Base-by-base conservation (phyloP, 768 basidiomycete species). In the Amanita rubescens region DNA sequence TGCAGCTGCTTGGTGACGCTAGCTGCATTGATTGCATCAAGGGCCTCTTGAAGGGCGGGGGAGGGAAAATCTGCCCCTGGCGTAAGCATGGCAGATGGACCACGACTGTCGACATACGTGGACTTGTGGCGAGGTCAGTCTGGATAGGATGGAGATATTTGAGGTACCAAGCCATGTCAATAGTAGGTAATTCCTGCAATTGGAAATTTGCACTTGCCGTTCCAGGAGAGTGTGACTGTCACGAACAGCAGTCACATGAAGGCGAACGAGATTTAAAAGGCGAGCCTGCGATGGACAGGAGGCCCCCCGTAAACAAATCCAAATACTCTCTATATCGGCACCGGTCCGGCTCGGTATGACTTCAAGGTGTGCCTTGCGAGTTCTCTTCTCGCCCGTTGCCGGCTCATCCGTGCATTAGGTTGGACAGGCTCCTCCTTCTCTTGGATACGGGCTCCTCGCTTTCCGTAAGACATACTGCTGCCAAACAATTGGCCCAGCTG, bases 351-450 rank as follows among this genome's bases (percentile, higher is more conserved):
- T 70, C 75, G 78, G 75, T 62, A 89, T 89, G 87, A 85, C 85
- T 69, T 89, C 87, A 60, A 84, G 87, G 87, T 85, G 59, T 60
- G 65, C 55, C 57, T 52, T 57, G 42, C 33, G 19, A 42, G 24
- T 6, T 46, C 43, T 46, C 43, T 22, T 19, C 37, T 37, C 35
- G 30, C 12, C 17, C 20, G 24, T 15, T 27, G 19, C 35, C 25
- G 34, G 38, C 37, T 49, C 7, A 49, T 44, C 39, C 12, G 11
- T 20, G 14, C 24, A 8, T 50, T 62, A 95, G 94, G 75, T 84
- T 97, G 75, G 96, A 98, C 79, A 86, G 96, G 69, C 87, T 99
- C 74, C 85, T 99, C 67, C 80, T 91, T 62, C 80, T 99, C 42
- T 82, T 99, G 57, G 94, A 97, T 68, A 94, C 93, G 34, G 96